phyloP scores from a whole-genome alignment of 1,284 basidiomycete genomes.

The Phaffia rhodozyma region DNA sequence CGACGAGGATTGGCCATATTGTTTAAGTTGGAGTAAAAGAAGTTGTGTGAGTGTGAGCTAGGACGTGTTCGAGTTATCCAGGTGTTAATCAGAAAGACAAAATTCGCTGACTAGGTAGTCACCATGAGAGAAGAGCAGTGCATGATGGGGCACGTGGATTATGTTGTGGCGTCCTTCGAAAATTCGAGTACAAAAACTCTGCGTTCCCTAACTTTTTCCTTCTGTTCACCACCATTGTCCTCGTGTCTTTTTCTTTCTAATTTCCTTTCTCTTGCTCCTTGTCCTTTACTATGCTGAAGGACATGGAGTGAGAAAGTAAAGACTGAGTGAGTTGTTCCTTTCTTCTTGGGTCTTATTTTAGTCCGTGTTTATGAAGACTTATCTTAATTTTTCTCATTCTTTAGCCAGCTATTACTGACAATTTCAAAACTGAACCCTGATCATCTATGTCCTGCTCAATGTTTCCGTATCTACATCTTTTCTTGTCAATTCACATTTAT shows the following conservation, averaged over 20 bases:
- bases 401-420: background rate
- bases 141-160: background rate
- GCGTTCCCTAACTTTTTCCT: background rate
- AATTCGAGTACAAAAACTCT: background rate
- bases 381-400: too few relatives aligned
- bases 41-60: too few relatives aligned
- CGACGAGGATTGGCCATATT: slow-evolving; percentile 77
- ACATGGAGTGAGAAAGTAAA: too few relatives aligned
- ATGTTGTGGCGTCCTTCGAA: background rate
- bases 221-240: background rate
- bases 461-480: background rate
- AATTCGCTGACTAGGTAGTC: background rate
- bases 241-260: background rate
- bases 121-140: background rate
- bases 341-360: background rate
- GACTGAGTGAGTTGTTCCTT: background rate
- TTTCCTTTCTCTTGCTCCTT: too few relatives aligned
- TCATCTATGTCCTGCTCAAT: background rate
- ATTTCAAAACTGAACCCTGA: background rate
- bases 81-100: too few relatives aligned
- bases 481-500: too few relatives aligned
- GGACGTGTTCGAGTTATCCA: too few relatives aligned
- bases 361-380: too few relatives aligned
- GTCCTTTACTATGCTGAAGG: too few relatives aligned
- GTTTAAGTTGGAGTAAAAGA: background rate